Conservation (phyloP, 75 land plant species). For the Pinus taeda region DNA sequence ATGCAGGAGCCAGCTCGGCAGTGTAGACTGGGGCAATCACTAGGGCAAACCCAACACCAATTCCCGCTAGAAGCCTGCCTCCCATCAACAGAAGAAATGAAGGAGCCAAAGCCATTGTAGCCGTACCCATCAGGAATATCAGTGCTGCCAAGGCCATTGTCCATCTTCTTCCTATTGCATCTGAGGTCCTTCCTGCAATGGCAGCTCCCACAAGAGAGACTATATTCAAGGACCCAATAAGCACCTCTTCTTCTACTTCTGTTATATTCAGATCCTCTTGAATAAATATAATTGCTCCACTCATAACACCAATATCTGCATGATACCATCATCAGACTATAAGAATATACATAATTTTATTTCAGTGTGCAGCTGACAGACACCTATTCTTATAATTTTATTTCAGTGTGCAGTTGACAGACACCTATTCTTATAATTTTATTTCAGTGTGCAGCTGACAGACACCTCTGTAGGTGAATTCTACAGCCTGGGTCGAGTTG, state of each 20-base stretch:
- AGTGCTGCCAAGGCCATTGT: conserved; percentile 81
- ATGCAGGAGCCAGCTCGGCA: conserved; percentile 69
- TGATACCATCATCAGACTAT: neutral
- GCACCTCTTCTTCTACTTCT: conserved; percentile 69
- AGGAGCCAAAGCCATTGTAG: conserved; percentile 68
- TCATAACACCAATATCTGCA: conserved; percentile 79
- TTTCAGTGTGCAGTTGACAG: neutral
- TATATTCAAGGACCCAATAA: conserved; percentile 74
- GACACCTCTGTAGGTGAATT: neutral
- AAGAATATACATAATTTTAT: neutral
- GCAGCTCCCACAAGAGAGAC: conserved; percentile 76
- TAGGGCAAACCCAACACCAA: conserved; percentile 72
- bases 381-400: neutral
- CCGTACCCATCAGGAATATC: conserved; percentile 70
- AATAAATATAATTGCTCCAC: conserved; percentile 74
- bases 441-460: neutral
- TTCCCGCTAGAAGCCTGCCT: conserved; percentile 68
- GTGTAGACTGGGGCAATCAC: conserved; percentile 86
- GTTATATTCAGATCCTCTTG: conserved; percentile 65
- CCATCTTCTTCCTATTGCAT: conserved; percentile 82
- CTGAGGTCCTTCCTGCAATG: conserved; percentile 70
- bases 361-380: neutral
- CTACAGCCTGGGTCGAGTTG: neutral
- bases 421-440: neutral
- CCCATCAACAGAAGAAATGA: conserved; percentile 44